A percentile compares a stretch with the other conserved stretches of the same genome.
Evolutionary conservation across 768 basidiomycete genomes (phyloP).

Genomic region (Phlebiopsis flavidoalba): DNA sequence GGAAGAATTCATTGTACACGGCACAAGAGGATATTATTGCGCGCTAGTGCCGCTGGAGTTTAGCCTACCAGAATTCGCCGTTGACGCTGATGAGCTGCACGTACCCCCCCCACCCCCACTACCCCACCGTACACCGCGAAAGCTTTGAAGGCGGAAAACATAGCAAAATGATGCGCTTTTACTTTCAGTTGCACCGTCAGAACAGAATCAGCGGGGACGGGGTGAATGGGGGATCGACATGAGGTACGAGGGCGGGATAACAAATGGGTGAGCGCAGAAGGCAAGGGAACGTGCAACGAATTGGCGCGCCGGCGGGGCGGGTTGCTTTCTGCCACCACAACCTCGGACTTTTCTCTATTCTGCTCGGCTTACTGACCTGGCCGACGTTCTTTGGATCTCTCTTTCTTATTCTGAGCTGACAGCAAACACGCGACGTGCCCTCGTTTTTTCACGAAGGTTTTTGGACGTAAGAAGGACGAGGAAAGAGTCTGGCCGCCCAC

Average conservation of each 20-base stretch:
- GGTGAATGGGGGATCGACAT: neutral
- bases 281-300: neutral
- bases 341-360: neutral
- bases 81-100: constrained; percentile 13
- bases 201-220: no score
- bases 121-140: no score
- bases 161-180: constrained; percentile 8
- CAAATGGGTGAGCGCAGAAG: neutral
- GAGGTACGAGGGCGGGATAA: neutral
- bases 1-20: neutral
- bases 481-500: constrained; percentile 32
- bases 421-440: constrained; percentile 35
- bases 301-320: constrained; percentile 7
- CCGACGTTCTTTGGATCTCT: constrained; percentile 8
- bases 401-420: constrained; percentile 4
- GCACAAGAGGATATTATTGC: constrained; percentile 64
- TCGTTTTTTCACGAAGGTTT: constrained; percentile 76
- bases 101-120: no score
- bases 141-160: constrained; percentile 36
- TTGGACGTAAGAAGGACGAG: constrained; percentile 69
- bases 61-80: neutral
- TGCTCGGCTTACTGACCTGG: constrained; percentile 2
- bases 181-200: no score
- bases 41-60: constrained; percentile 29
- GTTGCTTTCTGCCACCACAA: constrained; percentile 9